phyloP scores from a whole-genome alignment of 805 yeast species.

The Wickerhamiella alocasiicola region DNA sequence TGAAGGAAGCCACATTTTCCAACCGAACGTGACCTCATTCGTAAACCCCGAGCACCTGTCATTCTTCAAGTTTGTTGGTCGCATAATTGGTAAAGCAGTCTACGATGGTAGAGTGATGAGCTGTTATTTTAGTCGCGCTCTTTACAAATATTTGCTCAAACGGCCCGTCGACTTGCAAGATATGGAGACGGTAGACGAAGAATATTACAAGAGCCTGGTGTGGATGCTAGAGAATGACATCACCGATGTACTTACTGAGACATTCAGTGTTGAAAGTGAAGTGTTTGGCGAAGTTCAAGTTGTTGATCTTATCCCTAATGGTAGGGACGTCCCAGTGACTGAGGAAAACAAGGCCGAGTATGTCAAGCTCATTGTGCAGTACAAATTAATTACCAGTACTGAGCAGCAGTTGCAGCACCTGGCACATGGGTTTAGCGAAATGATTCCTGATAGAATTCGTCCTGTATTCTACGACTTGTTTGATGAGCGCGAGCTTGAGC shows the following conservation, averaged over 20 bases:
- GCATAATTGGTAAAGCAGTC: constrained; percentile 88
- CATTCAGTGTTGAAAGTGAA: constrained; percentile 84
- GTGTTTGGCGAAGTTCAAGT: constrained; percentile 83
- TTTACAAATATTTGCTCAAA: constrained; percentile 76
- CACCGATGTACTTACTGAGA: constrained; percentile 88
- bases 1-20: constrained; percentile 85
- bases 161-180: constrained; percentile 75
- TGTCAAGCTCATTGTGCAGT: constrained; percentile 75
- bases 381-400: constrained; percentile 69
- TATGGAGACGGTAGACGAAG: constrained; percentile 86
- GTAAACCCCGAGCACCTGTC: constrained; percentile 88
- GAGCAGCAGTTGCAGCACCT: constrained; percentile 79
- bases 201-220: constrained; percentile 77
- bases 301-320: constrained; percentile 72
- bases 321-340: constrained; percentile 73
- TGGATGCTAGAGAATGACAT: constrained; percentile 98
- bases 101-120: constrained; percentile 76
- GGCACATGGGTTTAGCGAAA: constrained; percentile 72
- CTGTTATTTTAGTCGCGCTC: constrained; percentile 91
- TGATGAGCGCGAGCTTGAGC: constrained; percentile 90
- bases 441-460: constrained; percentile 62
- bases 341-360: constrained; percentile 86
- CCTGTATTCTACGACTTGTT: constrained; percentile 49
- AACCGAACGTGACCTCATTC: constrained; percentile 85
- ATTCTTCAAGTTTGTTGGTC: constrained; percentile 87